Evolutionary conservation across 768 basidiomycete genomes (phyloP), one percentile per base, ranked within the genome.

Genomic region (Leccinum variicolor): DNA sequence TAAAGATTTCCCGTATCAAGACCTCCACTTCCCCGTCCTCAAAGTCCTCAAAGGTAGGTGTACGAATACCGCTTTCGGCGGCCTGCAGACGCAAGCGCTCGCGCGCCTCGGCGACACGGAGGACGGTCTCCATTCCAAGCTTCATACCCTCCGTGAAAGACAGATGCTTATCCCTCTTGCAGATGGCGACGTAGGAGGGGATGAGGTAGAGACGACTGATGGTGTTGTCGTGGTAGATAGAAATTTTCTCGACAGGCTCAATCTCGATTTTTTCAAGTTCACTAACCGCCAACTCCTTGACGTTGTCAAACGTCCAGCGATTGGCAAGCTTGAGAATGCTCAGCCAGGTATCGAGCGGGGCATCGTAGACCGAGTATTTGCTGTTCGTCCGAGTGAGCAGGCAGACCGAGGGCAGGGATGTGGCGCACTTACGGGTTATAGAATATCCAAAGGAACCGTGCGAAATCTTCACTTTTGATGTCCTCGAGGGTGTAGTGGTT

Each of bases 401-500:
- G 33, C 10, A 10, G 2, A 54, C 10, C 19, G 19, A 52, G 19
- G 19, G 6, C n/a, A 1, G 33, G 10, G 36, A 52, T 15, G 19
- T 17, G 31, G 19, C 29, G 7, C 34, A 74, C 82, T 54, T 58
- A 86, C 86, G 77, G 74, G 53, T 85, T 84, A 52, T 87, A 87
- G 50, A 87, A 84, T 0, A 86, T 77, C 81, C 81, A 86, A 0
- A 85, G 68, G 48, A 87, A 81, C 0, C 78, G 77, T 15, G 78
- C 74, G 53, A 86, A 84, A 21, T 85, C 83, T 5, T 74, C 70
- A 0, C 76, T 73, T 25, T 75, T 76, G 10, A 76, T 73, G 17
- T 77, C 74, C 5, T 77, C 72, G 2, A 87, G 69, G 4, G 78
- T 70, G 25, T 84, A 75, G 0, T 62, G 56, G 46, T 46, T 46